Conservation (phyloP, 345 rosid species). For the Eucalyptus rudis region DNA sequence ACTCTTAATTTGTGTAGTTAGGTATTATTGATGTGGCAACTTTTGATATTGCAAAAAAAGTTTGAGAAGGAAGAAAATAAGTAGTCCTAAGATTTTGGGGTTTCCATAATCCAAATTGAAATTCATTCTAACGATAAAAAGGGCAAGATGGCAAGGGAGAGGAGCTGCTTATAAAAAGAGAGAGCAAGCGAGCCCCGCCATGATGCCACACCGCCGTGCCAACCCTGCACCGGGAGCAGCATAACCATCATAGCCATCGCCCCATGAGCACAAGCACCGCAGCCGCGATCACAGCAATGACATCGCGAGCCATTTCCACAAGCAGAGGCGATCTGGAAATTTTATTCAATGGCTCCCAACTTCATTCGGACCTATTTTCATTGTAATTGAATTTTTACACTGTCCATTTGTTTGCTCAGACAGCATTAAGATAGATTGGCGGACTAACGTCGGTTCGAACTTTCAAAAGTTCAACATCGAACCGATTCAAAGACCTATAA, state of each 20-base stretch:
- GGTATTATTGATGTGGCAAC: neutral
- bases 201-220: neutral
- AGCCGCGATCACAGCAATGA: neutral
- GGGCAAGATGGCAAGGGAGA: neutral
- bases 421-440: neutral
- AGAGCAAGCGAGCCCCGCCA: accelerated
- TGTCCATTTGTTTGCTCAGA: neutral
- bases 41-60: neutral
- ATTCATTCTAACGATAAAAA: neutral
- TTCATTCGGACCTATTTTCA: neutral
- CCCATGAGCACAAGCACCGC: neutral
- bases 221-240: neutral
- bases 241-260: neutral
- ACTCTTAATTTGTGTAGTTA: neutral
- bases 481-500: neutral
- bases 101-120: neutral
- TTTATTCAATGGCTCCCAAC: neutral
- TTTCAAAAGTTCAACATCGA: neutral
- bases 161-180: neutral
- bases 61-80: neutral
- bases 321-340: neutral
- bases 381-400: neutral
- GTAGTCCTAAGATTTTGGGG: neutral
- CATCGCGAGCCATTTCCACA: neutral
- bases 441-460: neutral